Percentiles rank a stretch among this genome's conserved stretches.
Conservation (phyloP, 176 grass and related monocot genomes). For the Musa beccarii region DNA sequence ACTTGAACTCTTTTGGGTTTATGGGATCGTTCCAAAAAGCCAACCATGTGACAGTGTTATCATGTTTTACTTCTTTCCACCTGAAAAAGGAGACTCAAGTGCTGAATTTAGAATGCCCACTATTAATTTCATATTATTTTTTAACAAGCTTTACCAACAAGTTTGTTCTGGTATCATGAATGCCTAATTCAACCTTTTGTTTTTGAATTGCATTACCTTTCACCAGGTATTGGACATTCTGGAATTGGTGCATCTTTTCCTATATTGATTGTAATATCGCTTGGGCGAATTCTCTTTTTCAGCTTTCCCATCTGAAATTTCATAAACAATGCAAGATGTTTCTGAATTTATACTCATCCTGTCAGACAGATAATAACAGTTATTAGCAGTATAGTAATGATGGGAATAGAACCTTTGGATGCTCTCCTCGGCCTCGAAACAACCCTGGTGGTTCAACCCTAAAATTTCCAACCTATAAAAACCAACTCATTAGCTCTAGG, state of each 20-base stretch:
- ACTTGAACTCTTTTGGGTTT: conserved; percentile 89
- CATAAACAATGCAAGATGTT: conserved; percentile 2
- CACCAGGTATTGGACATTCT: conserved; percentile 79
- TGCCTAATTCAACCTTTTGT: not conserved
- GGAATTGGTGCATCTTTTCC: conserved; percentile 47
- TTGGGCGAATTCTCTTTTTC: conserved; percentile 71
- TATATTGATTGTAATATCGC: conserved; percentile 97
- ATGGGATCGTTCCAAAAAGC: conserved; percentile 97
- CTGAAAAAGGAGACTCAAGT: conserved; percentile 33
- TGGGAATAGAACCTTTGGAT: conserved; percentile 64
- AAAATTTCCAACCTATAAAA: conserved; percentile 90
- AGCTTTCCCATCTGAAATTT: conserved; percentile 86
- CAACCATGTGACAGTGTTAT: conserved; percentile 98
- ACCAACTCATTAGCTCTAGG: not conserved
- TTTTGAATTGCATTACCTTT: conserved; percentile 43
- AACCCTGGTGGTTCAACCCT: conserved; percentile 95
- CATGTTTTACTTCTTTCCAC: conserved; percentile 92
- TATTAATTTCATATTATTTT: not conserved
- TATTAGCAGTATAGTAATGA: not conserved
- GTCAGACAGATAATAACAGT: not conserved
- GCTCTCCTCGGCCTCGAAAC: conserved; percentile 96
- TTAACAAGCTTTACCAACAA: not conserved
- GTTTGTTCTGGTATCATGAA: not conserved
- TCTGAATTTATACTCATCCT: not conserved
- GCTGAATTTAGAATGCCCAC: not conserved